These are phyloP conservation scores for Mrakia frigida DNA, from an alignment of 768 basidiomycete species.

Conservation along the genomic window DNA sequence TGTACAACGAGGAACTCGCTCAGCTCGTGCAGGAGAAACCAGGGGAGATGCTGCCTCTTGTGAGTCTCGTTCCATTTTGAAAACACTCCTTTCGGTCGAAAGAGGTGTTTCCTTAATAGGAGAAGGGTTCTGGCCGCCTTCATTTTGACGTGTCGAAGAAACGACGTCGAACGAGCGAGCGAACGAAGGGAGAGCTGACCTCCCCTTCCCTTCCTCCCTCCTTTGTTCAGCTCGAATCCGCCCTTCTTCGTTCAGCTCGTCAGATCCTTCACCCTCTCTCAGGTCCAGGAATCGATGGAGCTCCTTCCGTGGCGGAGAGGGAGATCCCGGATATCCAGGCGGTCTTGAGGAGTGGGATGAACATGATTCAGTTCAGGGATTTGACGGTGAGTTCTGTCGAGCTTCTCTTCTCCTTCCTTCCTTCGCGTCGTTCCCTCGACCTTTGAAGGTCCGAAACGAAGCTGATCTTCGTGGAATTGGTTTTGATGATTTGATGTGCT, in stretches of 20 bases:
- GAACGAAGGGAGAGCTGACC: background rate
- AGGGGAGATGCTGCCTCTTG: slow-evolving; percentile 79
- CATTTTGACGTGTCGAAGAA: too few relatives aligned
- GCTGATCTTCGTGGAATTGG: background rate
- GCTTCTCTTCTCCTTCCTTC: background rate
- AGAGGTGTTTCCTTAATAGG: too few relatives aligned
- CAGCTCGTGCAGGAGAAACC: slow-evolving; percentile 85
- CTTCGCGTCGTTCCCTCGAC: too few relatives aligned
- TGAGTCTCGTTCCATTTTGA: too few relatives aligned
- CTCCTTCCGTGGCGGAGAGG: slow-evolving; percentile 35
- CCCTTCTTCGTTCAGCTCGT: slow-evolving; percentile 76
- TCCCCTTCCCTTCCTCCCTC: background rate
- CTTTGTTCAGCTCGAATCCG: slow-evolving; percentile 73
- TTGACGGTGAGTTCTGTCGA: slow-evolving; percentile 56
- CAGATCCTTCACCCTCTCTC: slow-evolving; percentile 71
- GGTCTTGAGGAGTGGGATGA: slow-evolving; percentile 80
- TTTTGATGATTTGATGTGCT: background rate
- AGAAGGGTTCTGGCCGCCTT: too few relatives aligned
- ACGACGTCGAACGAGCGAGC: background rate
- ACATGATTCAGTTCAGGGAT: slow-evolving; percentile 88
- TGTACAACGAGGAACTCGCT: slow-evolving; percentile 91
- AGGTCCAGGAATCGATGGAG: slow-evolving; percentile 30
- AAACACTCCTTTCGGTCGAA: too few relatives aligned
- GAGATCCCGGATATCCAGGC: slow-evolving; percentile 74
- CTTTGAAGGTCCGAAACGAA: background rate